Evolutionary conservation across 108 stramenopile species (phyloP).

Genomic region (Cylindrotheca fusiformis): DNA sequence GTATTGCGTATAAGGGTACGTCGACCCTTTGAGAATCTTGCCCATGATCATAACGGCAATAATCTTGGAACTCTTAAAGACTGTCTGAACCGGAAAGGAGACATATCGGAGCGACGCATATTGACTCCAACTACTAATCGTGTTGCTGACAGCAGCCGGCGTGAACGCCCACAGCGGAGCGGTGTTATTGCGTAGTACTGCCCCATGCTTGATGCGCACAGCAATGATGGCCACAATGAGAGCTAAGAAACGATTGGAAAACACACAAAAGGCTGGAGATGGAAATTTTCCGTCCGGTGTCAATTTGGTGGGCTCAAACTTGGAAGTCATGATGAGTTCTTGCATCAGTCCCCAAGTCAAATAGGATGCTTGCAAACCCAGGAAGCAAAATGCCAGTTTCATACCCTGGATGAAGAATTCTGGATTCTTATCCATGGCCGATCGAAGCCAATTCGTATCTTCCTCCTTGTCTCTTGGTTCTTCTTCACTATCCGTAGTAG

Average conservation of each 20-base stretch:
- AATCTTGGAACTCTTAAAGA: constrained; percentile 97
- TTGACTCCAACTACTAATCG: constrained; percentile 95
- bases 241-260: constrained; percentile 94
- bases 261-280: constrained; percentile 96
- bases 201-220: constrained; percentile 74
- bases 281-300: constrained; percentile 88
- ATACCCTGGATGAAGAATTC: constrained; percentile 46
- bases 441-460: not conserved
- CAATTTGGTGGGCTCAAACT: constrained; percentile 70
- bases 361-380: constrained; percentile 85
- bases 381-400: constrained; percentile 65
- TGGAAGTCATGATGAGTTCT: constrained; percentile 95
- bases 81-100: constrained; percentile 96
- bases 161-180: constrained; percentile 90
- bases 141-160: constrained; percentile 93
- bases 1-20: constrained; percentile 88
- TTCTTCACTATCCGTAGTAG: not conserved
- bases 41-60: constrained; percentile 99
- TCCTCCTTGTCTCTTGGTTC: not conserved
- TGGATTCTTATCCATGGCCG: constrained; percentile 16
- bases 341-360: constrained; percentile 98
- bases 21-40: constrained; percentile 71
- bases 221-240: constrained; percentile 89
- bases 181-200: constrained; percentile 71
- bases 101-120: constrained; percentile 96